Evolutionary conservation across 192 early-diverging fungal species (phyloP).

Genomic region (Backusella tarrabulga): DNA sequence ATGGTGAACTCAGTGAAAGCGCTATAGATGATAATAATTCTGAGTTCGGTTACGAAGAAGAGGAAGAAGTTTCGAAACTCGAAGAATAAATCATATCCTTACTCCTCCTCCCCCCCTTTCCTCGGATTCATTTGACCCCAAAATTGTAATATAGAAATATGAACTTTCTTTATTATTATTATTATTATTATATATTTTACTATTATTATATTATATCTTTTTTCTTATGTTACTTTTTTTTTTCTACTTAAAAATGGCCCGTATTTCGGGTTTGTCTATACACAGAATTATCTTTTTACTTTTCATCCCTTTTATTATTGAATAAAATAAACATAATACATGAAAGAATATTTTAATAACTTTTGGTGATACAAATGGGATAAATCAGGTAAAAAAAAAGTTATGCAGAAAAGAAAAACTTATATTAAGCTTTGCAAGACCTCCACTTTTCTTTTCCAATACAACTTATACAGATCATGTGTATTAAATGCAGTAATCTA

Average conservation of each 20-base stretch:
- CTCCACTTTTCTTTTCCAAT: neutral
- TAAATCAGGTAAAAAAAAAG: neutral
- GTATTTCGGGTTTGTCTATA: neutral
- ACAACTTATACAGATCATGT: neutral
- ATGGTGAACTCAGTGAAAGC: conserved; percentile 1
- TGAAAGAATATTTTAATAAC: no score
- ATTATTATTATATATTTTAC: neutral
- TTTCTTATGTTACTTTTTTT: neutral
- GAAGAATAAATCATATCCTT: neutral
- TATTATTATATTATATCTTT: neutral
- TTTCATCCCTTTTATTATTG: neutral
- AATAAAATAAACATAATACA: neutral
- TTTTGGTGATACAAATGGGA: neutral
- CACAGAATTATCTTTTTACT: neutral
- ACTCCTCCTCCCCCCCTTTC: no score
- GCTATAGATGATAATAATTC: neutral
- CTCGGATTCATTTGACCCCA: neutral
- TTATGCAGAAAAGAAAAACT: neutral
- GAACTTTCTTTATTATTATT: neutral
- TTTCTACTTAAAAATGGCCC: neutral
- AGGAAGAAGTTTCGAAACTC: neutral
- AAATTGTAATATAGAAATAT: conserved; percentile 5
- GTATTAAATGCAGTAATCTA: neutral
- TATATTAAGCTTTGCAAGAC: neutral
- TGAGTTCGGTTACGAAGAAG: neutral